Evolutionary conservation across 495 filamentous ascomycete genomes (phyloP), one percentile per base, ranked within the genome.

Genomic region (Barbatosphaeria neglecta): DNA sequence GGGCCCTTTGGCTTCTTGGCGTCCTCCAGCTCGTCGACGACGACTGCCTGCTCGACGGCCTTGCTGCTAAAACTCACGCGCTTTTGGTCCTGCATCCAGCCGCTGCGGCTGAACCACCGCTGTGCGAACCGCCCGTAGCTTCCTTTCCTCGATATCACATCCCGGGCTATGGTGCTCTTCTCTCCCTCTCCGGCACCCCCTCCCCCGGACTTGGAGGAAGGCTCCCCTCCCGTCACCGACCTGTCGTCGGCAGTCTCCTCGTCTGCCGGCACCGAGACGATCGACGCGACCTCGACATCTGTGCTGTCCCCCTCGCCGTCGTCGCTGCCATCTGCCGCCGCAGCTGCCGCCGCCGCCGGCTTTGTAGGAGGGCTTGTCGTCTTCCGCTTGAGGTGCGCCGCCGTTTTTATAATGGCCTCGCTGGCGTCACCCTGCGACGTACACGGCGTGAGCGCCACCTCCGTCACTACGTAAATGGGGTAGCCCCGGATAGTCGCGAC

Each of bases 81-180:
- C 50, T 75, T 66, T 45, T 70, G 72, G 49, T 78, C 78, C 53
- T 64, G 64, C 43, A 77, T 81, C 83, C 88, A 84, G 2, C 84
- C 88, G 42, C 80, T 83, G 52, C 74, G 80, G 11, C 84, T 90
- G 52, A 97, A 87, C 90, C 92, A 96, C 51, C 78, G 81, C 49
- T 86, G 77, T 0, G 90, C 86, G 60, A 95, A 95, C 19, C 84
- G 69, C 2, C 90, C 90, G 63, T 95, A 95, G 33, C 75, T 77
- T 0, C 88, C 84, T 46, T 76, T 82, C 48, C 76, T 80, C 6
- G 71, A 74, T 44, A 94, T 85, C 1, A 95, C 89, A 64, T 95
- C 87, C 67, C 93, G 76, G 0, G 82, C 86, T 46, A 92, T 78
- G 45, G 75, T 80, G 22, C 68, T 68, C 7, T 51, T 51, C 23